A percentile compares a stretch with the other conserved stretches of the same genome.
These are phyloP conservation scores for Kluyveromyces siamensis DNA, from an alignment of 805 yeast genomes.

Conservation along the genomic window DNA sequence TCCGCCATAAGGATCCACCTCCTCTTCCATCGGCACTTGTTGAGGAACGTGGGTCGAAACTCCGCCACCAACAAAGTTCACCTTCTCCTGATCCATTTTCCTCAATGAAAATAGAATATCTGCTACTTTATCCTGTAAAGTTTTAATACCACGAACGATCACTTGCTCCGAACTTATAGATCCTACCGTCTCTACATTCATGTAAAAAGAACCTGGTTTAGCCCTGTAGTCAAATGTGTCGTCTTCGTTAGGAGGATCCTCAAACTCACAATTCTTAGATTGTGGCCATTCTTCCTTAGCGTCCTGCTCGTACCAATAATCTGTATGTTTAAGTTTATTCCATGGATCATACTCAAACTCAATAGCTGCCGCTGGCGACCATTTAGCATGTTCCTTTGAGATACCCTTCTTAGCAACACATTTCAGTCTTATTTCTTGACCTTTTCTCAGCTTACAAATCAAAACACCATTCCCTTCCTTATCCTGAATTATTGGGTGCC, in stretches of 20 bases:
- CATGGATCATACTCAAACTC: constrained; percentile 99
- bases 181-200: constrained; percentile 91
- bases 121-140: constrained; percentile 84
- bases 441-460: constrained; percentile 82
- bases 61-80: constrained; percentile 33
- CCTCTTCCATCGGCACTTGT: constrained; percentile 23
- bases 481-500: constrained; percentile 81
- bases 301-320: constrained; percentile 90
- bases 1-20: constrained; percentile 26
- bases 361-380: constrained; percentile 95
- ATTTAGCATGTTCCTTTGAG: constrained; percentile 95
- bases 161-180: constrained; percentile 84
- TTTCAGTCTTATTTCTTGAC: constrained; percentile 79
- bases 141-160: constrained; percentile 72
- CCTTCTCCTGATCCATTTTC: constrained; percentile 34
- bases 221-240: constrained; percentile 82
- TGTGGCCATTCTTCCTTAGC: constrained; percentile 91
- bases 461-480: constrained; percentile 74
- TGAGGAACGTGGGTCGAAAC: constrained; percentile 32
- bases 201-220: constrained; percentile 69
- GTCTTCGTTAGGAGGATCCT: constrained; percentile 85
- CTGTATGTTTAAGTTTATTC: constrained; percentile 94
- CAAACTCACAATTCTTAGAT: constrained; percentile 84
- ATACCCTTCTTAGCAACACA: constrained; percentile 98
- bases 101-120: constrained; percentile 68